Conservation (phyloP, 768 basidiomycete genomes). For the Pulveroboletus sp. region DNA sequence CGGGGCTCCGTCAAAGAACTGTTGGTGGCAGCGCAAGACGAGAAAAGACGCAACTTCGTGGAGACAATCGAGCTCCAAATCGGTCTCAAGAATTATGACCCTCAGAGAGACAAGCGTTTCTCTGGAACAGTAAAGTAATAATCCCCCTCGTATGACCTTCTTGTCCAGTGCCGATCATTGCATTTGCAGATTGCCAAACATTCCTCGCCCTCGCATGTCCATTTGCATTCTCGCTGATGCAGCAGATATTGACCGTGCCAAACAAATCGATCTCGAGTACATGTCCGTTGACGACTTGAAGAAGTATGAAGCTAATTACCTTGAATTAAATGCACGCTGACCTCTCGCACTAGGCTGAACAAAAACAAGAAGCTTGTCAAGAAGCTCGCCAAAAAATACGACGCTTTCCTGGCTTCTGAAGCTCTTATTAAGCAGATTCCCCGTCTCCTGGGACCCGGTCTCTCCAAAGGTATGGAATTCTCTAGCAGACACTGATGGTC, state of each 20-base stretch:
- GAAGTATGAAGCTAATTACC: conserved; percentile 55
- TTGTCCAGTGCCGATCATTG: background rate
- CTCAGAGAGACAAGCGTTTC: conserved; percentile 99
- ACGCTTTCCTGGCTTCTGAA: conserved; percentile 97
- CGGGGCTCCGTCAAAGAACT: conserved; percentile 95
- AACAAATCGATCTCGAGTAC: conserved; percentile 96
- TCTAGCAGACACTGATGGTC: too few relatives aligned
- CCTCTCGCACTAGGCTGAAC: conserved; percentile 66
- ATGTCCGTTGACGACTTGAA: conserved; percentile 99
- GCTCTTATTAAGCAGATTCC: conserved; percentile 99
- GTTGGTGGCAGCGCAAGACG: conserved; percentile 76
- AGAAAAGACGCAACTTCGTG: conserved; percentile 90
- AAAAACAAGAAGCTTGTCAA: conserved; percentile 99
- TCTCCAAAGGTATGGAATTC: conserved; percentile 77
- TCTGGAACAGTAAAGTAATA: conserved; percentile 93
- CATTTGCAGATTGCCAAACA: conserved; percentile 74
- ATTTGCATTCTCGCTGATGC: conserved; percentile 99
- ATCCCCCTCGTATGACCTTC: background rate
- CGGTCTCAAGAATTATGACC: conserved; percentile 98
- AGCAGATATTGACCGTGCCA: conserved; percentile 96
- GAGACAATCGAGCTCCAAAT: conserved; percentile 97
- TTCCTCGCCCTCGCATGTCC: conserved; percentile 98
- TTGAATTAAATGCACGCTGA: background rate
- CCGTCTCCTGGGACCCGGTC: conserved; percentile 98
- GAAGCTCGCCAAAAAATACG: conserved; percentile 99